Percentiles rank a stretch among this genome's conserved stretches.
These are phyloP conservation scores for Carex parvula DNA, from an alignment of 176 grass and related monocot genomes.

Conservation along the genomic window DNA sequence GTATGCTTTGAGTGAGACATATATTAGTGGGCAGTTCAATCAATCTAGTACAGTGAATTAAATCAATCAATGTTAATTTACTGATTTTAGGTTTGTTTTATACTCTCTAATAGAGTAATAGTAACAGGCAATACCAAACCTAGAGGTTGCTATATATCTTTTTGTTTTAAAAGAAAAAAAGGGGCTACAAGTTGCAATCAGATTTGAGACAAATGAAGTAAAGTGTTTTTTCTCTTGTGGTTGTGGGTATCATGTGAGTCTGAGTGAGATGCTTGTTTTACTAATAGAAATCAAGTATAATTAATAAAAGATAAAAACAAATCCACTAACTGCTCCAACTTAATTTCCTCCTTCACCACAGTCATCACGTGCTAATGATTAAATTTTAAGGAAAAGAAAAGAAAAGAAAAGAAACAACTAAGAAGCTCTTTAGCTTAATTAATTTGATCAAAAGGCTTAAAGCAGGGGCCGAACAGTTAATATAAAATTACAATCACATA, in stretches of 20 bases:
- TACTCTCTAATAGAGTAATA: too few relatives aligned
- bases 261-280: not conserved
- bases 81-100: too few relatives aligned
- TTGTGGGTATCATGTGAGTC: slow-evolving; percentile 26
- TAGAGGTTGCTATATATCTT: not conserved
- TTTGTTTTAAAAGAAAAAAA: not conserved
- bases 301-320: not conserved
- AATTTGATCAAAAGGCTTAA: too few relatives aligned
- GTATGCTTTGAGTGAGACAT: too few relatives aligned
- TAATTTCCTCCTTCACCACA: not conserved
- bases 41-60: not conserved
- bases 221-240: not conserved
- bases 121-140: slow-evolving; percentile 1
- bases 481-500: too few relatives aligned
- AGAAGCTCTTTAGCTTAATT: too few relatives aligned
- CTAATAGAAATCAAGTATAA: not conserved
- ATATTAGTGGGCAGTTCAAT: not conserved
- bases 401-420: too few relatives aligned
- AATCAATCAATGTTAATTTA: too few relatives aligned
- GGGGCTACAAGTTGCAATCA: slow-evolving; percentile 11
- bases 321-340: slow-evolving; percentile 23
- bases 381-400: too few relatives aligned
- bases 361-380: too few relatives aligned
- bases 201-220: not conserved
- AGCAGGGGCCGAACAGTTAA: too few relatives aligned